Conservation (phyloP, 75 land plant species). For the Sequoiadendron giganteum region DNA sequence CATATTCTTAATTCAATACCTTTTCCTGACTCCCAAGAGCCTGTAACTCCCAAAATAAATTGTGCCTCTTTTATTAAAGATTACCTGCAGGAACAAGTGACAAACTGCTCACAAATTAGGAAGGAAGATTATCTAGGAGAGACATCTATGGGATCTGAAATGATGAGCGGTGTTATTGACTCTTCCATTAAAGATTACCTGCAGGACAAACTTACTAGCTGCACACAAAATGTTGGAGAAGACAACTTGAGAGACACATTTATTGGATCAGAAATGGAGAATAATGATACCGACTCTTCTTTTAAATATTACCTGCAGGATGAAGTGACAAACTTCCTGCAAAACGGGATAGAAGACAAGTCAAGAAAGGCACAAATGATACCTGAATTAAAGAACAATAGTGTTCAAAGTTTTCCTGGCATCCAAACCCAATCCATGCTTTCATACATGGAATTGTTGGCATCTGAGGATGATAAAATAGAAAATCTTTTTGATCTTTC, state of each 20-base stretch:
- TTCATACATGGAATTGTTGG: constrained; percentile 51
- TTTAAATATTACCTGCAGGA: not conserved
- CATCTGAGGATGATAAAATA: constrained; percentile 34
- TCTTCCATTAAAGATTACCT: not conserved
- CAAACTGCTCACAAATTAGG: not conserved
- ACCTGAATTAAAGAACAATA: not conserved
- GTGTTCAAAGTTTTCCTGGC: not conserved
- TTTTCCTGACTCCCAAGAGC: not conserved
- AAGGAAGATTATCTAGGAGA: not conserved
- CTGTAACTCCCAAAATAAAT: not conserved
- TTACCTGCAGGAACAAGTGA: not conserved
- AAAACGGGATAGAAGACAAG: not conserved
- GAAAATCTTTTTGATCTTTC: constrained; percentile 9
- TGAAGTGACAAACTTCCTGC: not conserved
- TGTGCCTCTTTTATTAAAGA: not conserved
- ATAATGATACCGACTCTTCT: not conserved
- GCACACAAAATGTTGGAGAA: not conserved
- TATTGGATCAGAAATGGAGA: not conserved
- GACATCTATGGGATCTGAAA: not conserved
- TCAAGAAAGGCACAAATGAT: not conserved
- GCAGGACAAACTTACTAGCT: not conserved
- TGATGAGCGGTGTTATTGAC: not conserved
- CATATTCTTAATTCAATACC: not conserved
- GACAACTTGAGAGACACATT: not conserved
- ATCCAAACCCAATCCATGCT: constrained; percentile 15